Evolutionary conservation across 2,329 filamentous ascomycete genomes (phyloP).

Genomic region (Colletotrichum tamarilloi): DNA sequence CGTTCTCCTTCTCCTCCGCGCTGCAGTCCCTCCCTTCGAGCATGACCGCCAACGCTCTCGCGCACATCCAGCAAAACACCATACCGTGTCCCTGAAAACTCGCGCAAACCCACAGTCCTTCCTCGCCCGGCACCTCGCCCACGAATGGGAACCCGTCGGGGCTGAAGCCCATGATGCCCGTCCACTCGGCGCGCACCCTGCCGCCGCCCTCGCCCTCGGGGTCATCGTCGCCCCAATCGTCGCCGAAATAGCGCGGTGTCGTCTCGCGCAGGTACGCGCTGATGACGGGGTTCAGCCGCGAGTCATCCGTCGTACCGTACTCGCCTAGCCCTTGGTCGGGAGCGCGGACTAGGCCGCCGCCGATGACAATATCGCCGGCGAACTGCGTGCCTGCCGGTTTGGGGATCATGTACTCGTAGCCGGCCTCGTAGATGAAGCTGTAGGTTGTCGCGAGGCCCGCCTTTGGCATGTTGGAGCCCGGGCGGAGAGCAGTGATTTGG

Average conservation of each 20-base stretch:
- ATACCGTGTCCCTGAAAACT: conserved; percentile 76
- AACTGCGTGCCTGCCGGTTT: conserved; percentile 57
- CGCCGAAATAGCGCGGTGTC: conserved; percentile 63
- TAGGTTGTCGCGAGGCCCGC: conserved; percentile 63
- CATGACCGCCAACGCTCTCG: conserved; percentile 67
- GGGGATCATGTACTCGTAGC: conserved; percentile 76
- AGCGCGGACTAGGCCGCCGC: conserved; percentile 63
- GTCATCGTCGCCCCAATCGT: conserved; percentile 58
- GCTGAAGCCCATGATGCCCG: conserved; percentile 68
- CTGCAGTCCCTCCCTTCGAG: conserved; percentile 50
- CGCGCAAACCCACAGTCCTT: conserved; percentile 65
- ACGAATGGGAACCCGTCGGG: conserved; percentile 65
- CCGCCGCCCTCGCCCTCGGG: conserved; percentile 42
- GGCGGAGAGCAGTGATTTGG: conserved; percentile 41
- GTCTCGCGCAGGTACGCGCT: conserved; percentile 57
- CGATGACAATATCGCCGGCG: conserved; percentile 68
- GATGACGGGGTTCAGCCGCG: conserved; percentile 59
- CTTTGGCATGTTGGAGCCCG: conserved; percentile 48
- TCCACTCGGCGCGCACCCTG: conserved; percentile 59
- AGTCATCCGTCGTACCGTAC: conserved; percentile 69
- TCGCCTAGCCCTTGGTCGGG: conserved; percentile 55
- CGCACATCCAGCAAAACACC: conserved; percentile 71
- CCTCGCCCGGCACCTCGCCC: conserved; percentile 56
- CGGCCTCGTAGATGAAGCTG: conserved; percentile 68
- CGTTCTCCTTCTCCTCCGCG: conserved; percentile 39